Conservation (phyloP, 805 yeast genomes). For the Ogataea nakhonphanomensis region DNA sequence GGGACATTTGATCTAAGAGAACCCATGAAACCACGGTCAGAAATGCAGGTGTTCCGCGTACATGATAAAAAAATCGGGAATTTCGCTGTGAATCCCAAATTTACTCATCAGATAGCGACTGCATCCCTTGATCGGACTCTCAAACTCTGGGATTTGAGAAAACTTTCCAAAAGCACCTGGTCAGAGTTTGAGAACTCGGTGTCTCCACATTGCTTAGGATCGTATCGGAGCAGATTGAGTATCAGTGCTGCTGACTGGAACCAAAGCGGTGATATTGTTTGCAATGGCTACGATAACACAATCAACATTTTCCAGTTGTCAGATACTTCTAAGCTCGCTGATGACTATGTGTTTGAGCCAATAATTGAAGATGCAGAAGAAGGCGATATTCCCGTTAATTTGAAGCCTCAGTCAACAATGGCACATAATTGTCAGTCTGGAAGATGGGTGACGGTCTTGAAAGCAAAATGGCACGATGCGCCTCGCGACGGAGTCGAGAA, state of each 20-base stretch:
- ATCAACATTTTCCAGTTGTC: conserved; percentile 66
- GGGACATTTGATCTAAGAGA: conserved; percentile 66
- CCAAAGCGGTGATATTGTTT: conserved; percentile 62
- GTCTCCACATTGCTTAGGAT: conserved; percentile 53
- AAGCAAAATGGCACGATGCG: conserved; percentile 78
- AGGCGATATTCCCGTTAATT: conserved; percentile 33
- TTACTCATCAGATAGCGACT: conserved; percentile 67
- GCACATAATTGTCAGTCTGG: conserved; percentile 96
- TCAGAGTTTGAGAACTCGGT: conserved; percentile 48
- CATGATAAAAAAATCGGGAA: conserved; percentile 94
- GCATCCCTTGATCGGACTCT: conserved; percentile 86
- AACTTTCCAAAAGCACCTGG: conserved; percentile 47
- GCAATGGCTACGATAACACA: conserved; percentile 91
- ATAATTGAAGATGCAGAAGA: conserved; percentile 19
- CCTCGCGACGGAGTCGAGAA: conserved; percentile 74
- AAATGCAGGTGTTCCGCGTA: conserved; percentile 47
- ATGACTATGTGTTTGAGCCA: conserved; percentile 16
- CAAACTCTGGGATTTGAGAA: conserved; percentile 84
- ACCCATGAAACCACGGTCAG: conserved; percentile 14
- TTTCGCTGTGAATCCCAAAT: conserved; percentile 71
- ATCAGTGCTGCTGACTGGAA: conserved; percentile 87
- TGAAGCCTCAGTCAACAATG: conserved; percentile 61
- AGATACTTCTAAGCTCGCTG: conserved; percentile 23
- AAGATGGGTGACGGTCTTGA: conserved; percentile 90
- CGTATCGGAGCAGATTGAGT: conserved; percentile 71